Conservation (phyloP, 1,284 basidiomycete species). For the Tilletia walkeri region DNA sequence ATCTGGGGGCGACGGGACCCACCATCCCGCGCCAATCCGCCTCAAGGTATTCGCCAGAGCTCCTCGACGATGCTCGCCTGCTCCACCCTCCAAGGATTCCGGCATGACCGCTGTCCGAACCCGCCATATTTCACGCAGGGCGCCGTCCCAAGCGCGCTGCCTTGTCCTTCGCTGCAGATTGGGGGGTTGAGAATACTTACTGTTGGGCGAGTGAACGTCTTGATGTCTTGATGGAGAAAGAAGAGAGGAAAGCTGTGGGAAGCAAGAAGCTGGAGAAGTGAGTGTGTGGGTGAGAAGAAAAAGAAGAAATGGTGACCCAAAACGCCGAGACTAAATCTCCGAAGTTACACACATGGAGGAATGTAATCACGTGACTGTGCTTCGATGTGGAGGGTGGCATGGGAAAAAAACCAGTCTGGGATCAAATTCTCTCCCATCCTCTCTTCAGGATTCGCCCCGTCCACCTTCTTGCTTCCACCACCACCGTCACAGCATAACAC, state of each 20-base stretch:
- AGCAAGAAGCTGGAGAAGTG: not conserved
- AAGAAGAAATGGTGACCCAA: not conserved
- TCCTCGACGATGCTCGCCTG: no score
- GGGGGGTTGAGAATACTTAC: not conserved
- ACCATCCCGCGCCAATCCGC: no score
- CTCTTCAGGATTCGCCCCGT: not conserved
- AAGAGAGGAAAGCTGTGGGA: no score
- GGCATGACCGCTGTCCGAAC: no score
- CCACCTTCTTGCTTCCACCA: not conserved
- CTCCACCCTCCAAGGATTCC: no score
- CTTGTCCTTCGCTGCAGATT: no score
- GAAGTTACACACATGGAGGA: no score
- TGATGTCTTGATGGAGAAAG: not conserved
- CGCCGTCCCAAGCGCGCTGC: no score
- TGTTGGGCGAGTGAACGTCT: constrained; percentile 12
- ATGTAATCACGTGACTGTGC: not conserved
- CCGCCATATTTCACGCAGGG: no score
- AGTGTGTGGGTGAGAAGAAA: not conserved
- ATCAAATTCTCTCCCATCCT: not conserved
- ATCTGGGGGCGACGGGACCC: no score
- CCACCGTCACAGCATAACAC: not conserved
- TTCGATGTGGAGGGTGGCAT: not conserved
- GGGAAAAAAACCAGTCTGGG: not conserved
- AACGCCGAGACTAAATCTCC: no score
- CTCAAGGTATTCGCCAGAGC: no score